Conservation (phyloP, 345 rosid genomes). For the Hibiscus tridactylites region DNA sequence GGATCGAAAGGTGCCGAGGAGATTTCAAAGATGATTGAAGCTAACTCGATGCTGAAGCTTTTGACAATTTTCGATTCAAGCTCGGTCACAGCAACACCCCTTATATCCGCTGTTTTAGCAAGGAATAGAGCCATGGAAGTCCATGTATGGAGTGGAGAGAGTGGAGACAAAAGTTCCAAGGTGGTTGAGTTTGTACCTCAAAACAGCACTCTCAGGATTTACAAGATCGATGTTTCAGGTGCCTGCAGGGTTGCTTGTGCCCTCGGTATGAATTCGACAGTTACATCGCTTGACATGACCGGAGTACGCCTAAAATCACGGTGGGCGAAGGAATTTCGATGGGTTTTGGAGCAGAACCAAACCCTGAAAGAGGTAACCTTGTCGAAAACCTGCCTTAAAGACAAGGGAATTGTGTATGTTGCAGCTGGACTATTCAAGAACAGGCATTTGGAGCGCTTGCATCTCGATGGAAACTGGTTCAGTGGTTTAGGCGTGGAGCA, state of each 20-base stretch:
- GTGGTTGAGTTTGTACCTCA: slow-evolving; percentile 74
- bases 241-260: slow-evolving; percentile 79
- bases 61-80: slow-evolving; percentile 74
- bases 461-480: slow-evolving; percentile 77
- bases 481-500: slow-evolving; percentile 70
- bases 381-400: slow-evolving; percentile 70
- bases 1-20: slow-evolving; percentile 88
- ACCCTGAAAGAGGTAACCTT: slow-evolving; percentile 61
- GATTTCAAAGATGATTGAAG: slow-evolving; percentile 88
- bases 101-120: slow-evolving; percentile 77
- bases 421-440: slow-evolving; percentile 93
- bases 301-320: slow-evolving; percentile 62
- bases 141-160: slow-evolving; percentile 73
- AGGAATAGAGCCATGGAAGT: slow-evolving; percentile 78
- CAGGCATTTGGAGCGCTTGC: slow-evolving; percentile 52
- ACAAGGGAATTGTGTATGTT: slow-evolving; percentile 77
- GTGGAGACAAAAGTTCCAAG: slow-evolving; percentile 50
- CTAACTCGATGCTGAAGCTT: slow-evolving; percentile 60
- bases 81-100: slow-evolving; percentile 59
- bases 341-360: slow-evolving; percentile 79
- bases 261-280: slow-evolving; percentile 71
- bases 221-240: slow-evolving; percentile 55
- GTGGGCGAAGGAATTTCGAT: slow-evolving; percentile 83
- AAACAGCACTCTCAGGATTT: slow-evolving; percentile 51
- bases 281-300: slow-evolving; percentile 69